Percentiles rank a stretch among this genome's conserved stretches.
Conservation (phyloP, 371 early-diverging fungal species). For the Encephalitozoon romaleae region DNA sequence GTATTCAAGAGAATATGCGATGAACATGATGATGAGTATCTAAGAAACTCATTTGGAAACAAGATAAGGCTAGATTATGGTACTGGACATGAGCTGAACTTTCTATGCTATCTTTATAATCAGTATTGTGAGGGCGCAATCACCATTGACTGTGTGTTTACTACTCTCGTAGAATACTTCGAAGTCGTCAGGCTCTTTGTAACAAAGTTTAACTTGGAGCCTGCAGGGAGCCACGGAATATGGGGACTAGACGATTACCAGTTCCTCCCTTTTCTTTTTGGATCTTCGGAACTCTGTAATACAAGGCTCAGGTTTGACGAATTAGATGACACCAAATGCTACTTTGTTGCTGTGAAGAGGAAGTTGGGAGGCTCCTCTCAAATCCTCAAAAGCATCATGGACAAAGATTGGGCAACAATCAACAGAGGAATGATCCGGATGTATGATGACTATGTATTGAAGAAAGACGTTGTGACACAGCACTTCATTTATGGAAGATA, state of each 20-base stretch:
- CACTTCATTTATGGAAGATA: constrained; percentile 82
- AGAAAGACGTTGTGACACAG: constrained; percentile 90
- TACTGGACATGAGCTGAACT: constrained; percentile 94
- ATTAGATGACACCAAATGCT: constrained; percentile 63
- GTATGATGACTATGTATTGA: constrained; percentile 87
- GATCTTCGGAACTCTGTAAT: constrained; percentile 69
- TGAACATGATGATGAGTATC: constrained; percentile 63
- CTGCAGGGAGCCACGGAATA: constrained; percentile 94
- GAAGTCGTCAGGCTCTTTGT: constrained; percentile 75
- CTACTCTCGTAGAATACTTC: constrained; percentile 76
- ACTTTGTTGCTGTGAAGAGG: constrained; percentile 7
- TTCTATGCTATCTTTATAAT: constrained; percentile 73
- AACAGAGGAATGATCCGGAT: constrained; percentile 83
- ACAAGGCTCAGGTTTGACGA: constrained; percentile 15
- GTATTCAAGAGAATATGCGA: constrained; percentile 9
- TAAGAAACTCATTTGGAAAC: constrained; percentile 81
- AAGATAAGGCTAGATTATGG: constrained; percentile 92
- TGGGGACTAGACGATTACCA: constrained; percentile 98
- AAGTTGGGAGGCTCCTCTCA: background rate
- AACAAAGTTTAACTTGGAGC: constrained; percentile 82
- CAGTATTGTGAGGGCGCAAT: background rate
- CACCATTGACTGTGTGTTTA: constrained; percentile 39
- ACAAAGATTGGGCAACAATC: constrained; percentile 70
- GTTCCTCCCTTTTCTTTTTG: constrained; percentile 87
- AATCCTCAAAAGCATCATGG: constrained; percentile 12